These are phyloP conservation scores for Trichoderma aggressivum DNA, from an alignment of 2,329 filamentous ascomycete genomes.

Conservation along the genomic window DNA sequence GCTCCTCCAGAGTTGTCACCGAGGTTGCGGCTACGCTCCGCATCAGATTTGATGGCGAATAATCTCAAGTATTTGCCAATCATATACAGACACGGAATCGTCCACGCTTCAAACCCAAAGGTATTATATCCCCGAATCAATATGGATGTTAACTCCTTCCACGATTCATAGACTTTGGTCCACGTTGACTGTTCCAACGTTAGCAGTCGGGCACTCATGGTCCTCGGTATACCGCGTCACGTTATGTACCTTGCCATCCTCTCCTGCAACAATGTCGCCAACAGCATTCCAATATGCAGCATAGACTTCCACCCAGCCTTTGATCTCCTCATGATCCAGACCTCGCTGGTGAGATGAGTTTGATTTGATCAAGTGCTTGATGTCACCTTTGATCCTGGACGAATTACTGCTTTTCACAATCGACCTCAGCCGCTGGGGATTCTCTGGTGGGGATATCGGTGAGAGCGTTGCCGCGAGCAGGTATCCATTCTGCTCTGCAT, in stretches of 20 bases:
- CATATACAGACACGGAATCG: slow-evolving; percentile 83
- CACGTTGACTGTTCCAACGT: slow-evolving; percentile 55
- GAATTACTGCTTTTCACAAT: slow-evolving; percentile 70
- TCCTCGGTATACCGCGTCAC: background rate
- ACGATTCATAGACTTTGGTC: slow-evolving; percentile 79
- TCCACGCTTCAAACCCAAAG: slow-evolving; percentile 79
- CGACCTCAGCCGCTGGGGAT: slow-evolving; percentile 63
- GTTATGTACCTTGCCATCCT: slow-evolving; percentile 35
- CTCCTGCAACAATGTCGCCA: slow-evolving; percentile 63
- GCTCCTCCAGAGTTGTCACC: slow-evolving; percentile 37
- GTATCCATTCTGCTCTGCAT: slow-evolving; percentile 64
- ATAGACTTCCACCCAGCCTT: slow-evolving; percentile 86
- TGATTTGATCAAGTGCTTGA: slow-evolving; percentile 69
- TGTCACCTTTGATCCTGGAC: slow-evolving; percentile 62
- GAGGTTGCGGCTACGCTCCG: slow-evolving; percentile 50
- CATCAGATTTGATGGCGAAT: slow-evolving; percentile 89
- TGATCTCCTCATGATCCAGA: slow-evolving; percentile 64
- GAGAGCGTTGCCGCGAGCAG: slow-evolving; percentile 71
- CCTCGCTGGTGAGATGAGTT: slow-evolving; percentile 50
- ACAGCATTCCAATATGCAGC: slow-evolving; percentile 78
- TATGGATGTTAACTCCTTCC: slow-evolving; percentile 78
- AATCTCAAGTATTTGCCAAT: slow-evolving; percentile 80
- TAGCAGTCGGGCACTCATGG: slow-evolving; percentile 23
- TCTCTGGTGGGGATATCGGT: slow-evolving; percentile 60
- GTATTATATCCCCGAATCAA: slow-evolving; percentile 80